Evolutionary conservation across 192 early-diverging fungal genomes (phyloP).

Genomic region (Linnemannia hyalina): DNA sequence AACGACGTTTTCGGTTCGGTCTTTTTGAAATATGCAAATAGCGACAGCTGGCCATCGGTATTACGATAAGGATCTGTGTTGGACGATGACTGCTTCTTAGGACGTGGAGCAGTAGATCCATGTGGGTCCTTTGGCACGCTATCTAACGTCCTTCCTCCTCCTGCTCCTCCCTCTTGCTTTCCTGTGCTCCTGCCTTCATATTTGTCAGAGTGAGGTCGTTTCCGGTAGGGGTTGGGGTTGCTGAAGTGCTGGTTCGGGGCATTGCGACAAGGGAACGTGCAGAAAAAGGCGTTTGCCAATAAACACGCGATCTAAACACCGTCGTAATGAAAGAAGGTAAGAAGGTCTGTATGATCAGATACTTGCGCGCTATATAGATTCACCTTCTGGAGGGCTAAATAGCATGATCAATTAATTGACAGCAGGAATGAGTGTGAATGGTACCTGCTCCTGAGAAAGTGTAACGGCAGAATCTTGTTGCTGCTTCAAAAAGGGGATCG

Average conservation of each 20-base stretch:
- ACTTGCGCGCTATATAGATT: too few relatives aligned
- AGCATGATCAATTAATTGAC: neutral
- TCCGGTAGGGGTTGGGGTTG: neutral
- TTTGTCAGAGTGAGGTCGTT: neutral
- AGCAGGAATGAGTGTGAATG: neutral
- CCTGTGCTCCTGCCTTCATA: neutral
- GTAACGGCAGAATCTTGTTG: slow-evolving; percentile 42
- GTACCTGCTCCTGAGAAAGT: slow-evolving; percentile 51
- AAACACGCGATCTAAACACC: slow-evolving; percentile 41
- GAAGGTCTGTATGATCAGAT: neutral
- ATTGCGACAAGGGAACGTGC: slow-evolving; percentile 36
- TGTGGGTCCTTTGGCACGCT: slow-evolving; percentile 24
- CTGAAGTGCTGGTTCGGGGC: neutral
- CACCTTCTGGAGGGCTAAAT: neutral
- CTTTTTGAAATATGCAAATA: slow-evolving; percentile 47
- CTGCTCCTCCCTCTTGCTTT: neutral
- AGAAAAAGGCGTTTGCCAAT: slow-evolving; percentile 49
- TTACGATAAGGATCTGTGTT: slow-evolving; percentile 20
- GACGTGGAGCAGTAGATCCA: neutral
- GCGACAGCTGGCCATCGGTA: slow-evolving; percentile 25
- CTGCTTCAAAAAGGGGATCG: slow-evolving; percentile 39
- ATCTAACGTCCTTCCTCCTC: slow-evolving; percentile 3
- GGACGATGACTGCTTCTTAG: neutral
- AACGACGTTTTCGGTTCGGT: slow-evolving; percentile 2
- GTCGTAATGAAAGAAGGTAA: neutral